Evolutionary conservation across 768 basidiomycete species (phyloP), one percentile per base, ranked within the genome.

Genomic region (Boletus coccyginus): DNA sequence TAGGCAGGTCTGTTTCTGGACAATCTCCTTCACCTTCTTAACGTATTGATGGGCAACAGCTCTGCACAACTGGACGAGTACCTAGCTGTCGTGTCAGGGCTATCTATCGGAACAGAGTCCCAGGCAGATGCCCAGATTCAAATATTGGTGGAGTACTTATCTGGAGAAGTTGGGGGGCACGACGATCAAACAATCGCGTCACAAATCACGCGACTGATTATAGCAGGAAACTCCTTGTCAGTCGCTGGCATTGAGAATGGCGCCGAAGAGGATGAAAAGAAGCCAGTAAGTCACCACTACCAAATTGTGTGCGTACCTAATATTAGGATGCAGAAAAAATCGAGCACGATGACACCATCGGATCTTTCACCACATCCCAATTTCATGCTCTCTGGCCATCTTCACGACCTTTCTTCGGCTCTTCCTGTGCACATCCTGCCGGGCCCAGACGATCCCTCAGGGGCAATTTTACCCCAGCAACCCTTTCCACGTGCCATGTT

Each of bases 401-500:
- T 98, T 41, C 73, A 81, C 36, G 93, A 97, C 62, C 79, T 98
- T 46, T 82, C 85, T 7, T 81, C 84, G 13, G 80, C 84, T 17
- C 77, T 99, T 61, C 91, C 95, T 1, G 79, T 98, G 35, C 93
- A 95, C 65, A 76, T 99, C 31, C 77, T 98, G 41, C 92, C 95
- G 3, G 97, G 97, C 9, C 83, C 85, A 50, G 78, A 81, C 36
- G 97, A 99, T 71, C 97, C 96, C 3, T 83, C 93, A 14, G 93
- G 92, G 0, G 81, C 82, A 0, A 93, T 95, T 39, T 75, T 99
- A 61, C 97, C 97, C 4, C 97, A 99, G 69, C 97, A 97, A 65
- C 81, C 92, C 0, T 81, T 98, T 62, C 97, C 97, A 46, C 83
- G 87, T 33, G 89, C 92, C 7, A 94, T 98, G 89, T 88, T 99